These are phyloP conservation scores for Hypoxylon rickii DNA, from an alignment of 495 filamentous ascomycete genomes.

Conservation along the genomic window DNA sequence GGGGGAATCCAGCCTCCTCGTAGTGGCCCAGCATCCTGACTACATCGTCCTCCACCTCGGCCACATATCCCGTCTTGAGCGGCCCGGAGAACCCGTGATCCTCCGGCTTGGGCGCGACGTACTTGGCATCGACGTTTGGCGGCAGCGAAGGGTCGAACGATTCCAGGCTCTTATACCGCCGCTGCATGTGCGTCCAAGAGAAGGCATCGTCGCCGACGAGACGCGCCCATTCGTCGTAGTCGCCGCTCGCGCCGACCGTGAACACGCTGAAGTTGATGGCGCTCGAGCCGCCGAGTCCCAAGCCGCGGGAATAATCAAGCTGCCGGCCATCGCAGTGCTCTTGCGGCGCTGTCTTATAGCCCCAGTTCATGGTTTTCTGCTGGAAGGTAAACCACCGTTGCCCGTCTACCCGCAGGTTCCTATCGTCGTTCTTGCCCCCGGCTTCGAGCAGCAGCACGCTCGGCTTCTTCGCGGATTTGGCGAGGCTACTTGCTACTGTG, in stretches of 20 bases:
- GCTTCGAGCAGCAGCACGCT: conserved; percentile 63
- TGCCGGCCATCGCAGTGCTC: conserved; percentile 52
- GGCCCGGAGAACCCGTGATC: conserved; percentile 58
- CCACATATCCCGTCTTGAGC: conserved; percentile 52
- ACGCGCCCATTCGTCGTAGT: conserved; percentile 62
- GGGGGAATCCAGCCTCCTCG: conserved; percentile 50
- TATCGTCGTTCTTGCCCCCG: conserved; percentile 55
- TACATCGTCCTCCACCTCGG: conserved; percentile 56
- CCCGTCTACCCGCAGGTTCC: conserved; percentile 51
- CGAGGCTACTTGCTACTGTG: conserved; percentile 52
- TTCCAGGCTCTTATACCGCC: conserved; percentile 57
- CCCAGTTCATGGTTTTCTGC: conserved; percentile 58
- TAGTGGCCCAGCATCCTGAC: conserved; percentile 43
- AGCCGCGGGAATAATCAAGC: conserved; percentile 62
- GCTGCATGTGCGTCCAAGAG: conserved; percentile 53
- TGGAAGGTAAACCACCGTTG: conserved; percentile 58
- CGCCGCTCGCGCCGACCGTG: conserved; percentile 59
- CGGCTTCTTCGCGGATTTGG: conserved; percentile 49
- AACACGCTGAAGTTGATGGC: conserved; percentile 69
- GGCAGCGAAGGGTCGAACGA: conserved; percentile 52
- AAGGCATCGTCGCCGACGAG: conserved; percentile 51
- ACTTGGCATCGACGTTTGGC: conserved; percentile 38
- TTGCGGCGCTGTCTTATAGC: conserved; percentile 64
- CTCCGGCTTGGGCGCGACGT: conserved; percentile 35
- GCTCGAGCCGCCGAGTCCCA: conserved; percentile 63